Evolutionary conservation across 106 monocot species (phyloP), one percentile per base, ranked within the genome.

Genomic region (Apostasia shenzhenica): DNA sequence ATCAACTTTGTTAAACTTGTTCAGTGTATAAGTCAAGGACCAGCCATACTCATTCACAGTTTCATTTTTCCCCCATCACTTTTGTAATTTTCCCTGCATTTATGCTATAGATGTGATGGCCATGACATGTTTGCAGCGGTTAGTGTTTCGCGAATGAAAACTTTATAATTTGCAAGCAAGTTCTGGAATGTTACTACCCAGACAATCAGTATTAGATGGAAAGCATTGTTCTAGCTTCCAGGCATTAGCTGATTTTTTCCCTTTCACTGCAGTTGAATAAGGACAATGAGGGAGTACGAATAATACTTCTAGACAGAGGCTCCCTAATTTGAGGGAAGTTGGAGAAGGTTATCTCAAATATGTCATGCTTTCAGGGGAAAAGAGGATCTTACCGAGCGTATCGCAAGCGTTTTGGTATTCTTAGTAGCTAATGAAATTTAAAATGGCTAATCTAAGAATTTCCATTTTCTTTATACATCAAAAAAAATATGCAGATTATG

Each of bases 311-410:
- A 82, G 68, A 63, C 82, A 75, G 73, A 77, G 67, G 52, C 10
- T 14, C 11, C 48, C 48, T 48, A 41, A 63, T 55, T 51, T n/a
- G 57, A 80, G 62, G 55, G 73, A 70, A 53, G 7, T 48, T 56
- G 86, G 81, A 67, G 95, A 89, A 73, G 80, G 67, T 50, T 78
- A 79, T 71, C 59, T 97, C 56, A 97, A 97, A 75, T 92, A 87
- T 83, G 82, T 97, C 57, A 97, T 97, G 97, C 97, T 97, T 59
- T 89, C 82, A 75, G 92, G 86, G 58, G 89, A n/a, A n/a, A n/a
- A 92, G 41, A 87, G 65, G 71, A 84, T 97, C 53, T 97, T 97
- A 76, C 84, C 86, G n/a, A 84, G 92, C 86, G 95, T 97, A 40
- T 66, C 48, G 26, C 3, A 49, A 37, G 57, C 49, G 4, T 62